These are phyloP conservation scores for Penicillium sp. DNA, from an alignment of 2,329 filamentous ascomycete species.

Conservation along the genomic window DNA sequence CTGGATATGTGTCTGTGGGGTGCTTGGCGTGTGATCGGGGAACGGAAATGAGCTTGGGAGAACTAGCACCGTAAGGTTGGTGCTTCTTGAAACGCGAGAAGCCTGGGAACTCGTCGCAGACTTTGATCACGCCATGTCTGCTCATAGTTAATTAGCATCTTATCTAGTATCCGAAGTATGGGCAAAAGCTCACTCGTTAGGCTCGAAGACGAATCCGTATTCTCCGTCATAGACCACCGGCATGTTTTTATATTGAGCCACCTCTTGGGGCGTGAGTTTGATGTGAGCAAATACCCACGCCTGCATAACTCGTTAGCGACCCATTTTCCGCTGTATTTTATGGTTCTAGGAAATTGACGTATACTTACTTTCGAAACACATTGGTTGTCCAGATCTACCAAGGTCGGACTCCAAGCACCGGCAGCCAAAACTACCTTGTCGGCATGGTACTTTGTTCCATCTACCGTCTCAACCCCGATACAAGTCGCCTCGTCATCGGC, in stretches of 20 bases:
- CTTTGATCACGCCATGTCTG: slow-evolving; percentile 41
- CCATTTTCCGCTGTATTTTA: too few relatives aligned
- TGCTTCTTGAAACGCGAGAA: slow-evolving; percentile 22
- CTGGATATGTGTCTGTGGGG: slow-evolving; percentile 40
- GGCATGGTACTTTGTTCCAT: slow-evolving; percentile 48
- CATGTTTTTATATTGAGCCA: slow-evolving; percentile 44
- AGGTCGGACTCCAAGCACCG: slow-evolving; percentile 21
- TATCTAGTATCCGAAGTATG: neutral
- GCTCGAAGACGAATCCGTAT: slow-evolving; percentile 55
- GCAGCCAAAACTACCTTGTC: slow-evolving; percentile 52
- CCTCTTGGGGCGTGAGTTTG: slow-evolving; percentile 47
- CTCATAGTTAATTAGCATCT: neutral
- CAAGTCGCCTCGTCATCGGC: slow-evolving; percentile 40
- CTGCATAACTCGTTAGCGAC: neutral
- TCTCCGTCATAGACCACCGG: slow-evolving; percentile 54
- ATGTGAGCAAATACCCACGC: slow-evolving; percentile 56
- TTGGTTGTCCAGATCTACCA: slow-evolving; percentile 35
- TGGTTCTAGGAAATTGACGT: too few relatives aligned
- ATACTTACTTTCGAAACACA: slow-evolving; percentile 53
- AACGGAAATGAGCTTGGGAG: slow-evolving; percentile 23
- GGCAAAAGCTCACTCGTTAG: slow-evolving; percentile 36
- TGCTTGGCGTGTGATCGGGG: slow-evolving; percentile 22
- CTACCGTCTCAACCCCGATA: slow-evolving; percentile 46
- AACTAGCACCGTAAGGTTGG: slow-evolving; percentile 52
- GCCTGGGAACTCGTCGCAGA: slow-evolving; percentile 59